Percentiles rank a stretch among this genome's conserved stretches.
These are phyloP conservation scores for Prototheca wickerhamii DNA, from an alignment of 163 green algal species.

Conservation along the genomic window DNA sequence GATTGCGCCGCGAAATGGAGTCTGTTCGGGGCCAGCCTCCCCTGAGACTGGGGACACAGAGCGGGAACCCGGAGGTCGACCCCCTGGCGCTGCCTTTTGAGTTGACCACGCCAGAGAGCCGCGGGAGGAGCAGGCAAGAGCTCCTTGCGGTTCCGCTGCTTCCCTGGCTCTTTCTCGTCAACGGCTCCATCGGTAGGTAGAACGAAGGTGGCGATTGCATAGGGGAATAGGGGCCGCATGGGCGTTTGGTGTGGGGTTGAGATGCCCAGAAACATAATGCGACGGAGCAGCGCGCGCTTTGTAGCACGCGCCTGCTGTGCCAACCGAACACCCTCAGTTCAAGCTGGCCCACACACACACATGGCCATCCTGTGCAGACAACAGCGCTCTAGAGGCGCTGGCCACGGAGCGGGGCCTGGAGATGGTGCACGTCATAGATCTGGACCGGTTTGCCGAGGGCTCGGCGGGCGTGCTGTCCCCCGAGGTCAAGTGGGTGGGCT, in stretches of 20 bases:
- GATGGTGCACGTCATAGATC: background rate
- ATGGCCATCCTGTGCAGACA: background rate
- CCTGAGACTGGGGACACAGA: too few species aligned
- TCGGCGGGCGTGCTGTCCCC: background rate
- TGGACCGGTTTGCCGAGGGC: background rate
- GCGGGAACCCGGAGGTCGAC: too few species aligned
- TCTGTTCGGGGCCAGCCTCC: too few species aligned
- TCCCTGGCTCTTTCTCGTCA: conserved; percentile 2
- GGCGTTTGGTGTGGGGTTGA: too few species aligned
- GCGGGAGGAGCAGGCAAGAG: background rate
- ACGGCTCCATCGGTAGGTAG: background rate
- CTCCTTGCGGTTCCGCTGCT: background rate
- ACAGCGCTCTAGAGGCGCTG: background rate
- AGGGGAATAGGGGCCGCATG: background rate
- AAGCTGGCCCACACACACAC: background rate
- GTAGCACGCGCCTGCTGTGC: too few species aligned
- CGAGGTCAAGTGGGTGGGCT: conserved; percentile 8
- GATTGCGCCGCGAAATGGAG: too few species aligned
- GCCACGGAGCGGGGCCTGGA: background rate
- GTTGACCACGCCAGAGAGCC: too few species aligned
- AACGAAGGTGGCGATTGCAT: background rate
- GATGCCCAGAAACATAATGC: too few species aligned
- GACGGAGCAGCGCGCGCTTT: too few species aligned
- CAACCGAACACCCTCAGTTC: too few species aligned
- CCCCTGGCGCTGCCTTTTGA: too few species aligned